These are phyloP conservation scores for Candida tunisiensis DNA, from an alignment of 1,139 yeast genomes.

Conservation along the genomic window DNA sequence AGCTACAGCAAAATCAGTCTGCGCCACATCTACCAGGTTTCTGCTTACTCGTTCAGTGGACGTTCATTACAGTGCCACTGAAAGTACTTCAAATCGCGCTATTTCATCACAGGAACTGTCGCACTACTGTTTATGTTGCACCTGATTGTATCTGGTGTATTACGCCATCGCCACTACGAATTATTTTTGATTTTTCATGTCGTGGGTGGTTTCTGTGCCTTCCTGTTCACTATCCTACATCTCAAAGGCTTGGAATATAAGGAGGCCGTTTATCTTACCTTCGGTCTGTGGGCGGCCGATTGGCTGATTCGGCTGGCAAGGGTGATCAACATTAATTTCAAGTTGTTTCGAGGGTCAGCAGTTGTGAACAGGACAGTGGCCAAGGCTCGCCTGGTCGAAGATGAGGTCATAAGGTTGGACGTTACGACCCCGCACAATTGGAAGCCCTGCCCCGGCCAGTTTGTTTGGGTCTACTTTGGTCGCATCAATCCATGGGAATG, in stretches of 20 bases:
- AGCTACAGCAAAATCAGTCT: too few relatives aligned
- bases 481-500: conserved; percentile 29
- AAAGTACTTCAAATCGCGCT: too few relatives aligned
- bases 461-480: conserved; percentile 39
- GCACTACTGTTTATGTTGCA: conserved; percentile 32
- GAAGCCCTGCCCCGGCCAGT: conserved; percentile 43
- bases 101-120: too few relatives aligned
- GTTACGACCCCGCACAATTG: conserved; percentile 20
- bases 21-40: too few relatives aligned
- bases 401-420: conserved; percentile 14
- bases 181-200: conserved; percentile 29
- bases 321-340: conserved; percentile 24
- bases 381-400: conserved; percentile 17
- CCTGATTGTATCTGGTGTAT: conserved; percentile 29
- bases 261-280: conserved; percentile 24
- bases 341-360: conserved; percentile 14
- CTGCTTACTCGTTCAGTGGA: too few relatives aligned
- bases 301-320: conserved; percentile 23
- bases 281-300: conserved; percentile 27
- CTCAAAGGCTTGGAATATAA: conserved; percentile 31
- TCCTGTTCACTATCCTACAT: conserved; percentile 32
- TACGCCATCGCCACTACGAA: conserved; percentile 31
- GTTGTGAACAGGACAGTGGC: conserved; percentile 22
- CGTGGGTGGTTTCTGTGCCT: conserved; percentile 23
- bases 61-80: too few relatives aligned